Percentiles rank a stretch among this genome's conserved stretches.
These are phyloP conservation scores for Terfezia claveryi DNA, from an alignment of 495 filamentous ascomycete genomes.

Conservation along the genomic window DNA sequence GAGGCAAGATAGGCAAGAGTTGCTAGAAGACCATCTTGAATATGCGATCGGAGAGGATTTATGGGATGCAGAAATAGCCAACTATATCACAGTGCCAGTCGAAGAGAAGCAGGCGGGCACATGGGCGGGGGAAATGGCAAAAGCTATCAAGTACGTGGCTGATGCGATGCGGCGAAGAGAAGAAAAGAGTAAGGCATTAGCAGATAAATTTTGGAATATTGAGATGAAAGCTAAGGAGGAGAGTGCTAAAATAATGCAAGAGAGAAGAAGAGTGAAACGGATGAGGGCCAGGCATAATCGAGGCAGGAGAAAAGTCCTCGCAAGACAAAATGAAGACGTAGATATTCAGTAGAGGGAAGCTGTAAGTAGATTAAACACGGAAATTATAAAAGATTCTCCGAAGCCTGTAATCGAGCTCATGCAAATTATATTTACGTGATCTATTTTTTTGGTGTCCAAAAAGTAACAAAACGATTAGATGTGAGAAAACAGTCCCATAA, in stretches of 20 bases:
- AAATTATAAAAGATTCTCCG: no score
- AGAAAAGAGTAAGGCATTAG: not conserved
- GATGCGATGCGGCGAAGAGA: not conserved
- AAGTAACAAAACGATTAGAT: no score
- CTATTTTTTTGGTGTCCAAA: no score
- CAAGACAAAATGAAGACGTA: no score
- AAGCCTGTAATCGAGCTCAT: no score
- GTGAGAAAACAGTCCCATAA: no score
- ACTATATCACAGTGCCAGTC: constrained; percentile 1
- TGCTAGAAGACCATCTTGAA: constrained; percentile 5
- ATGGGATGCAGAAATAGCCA: constrained; percentile 4
- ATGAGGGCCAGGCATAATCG: not conserved
- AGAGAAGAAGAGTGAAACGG: not conserved
- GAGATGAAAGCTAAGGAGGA: not conserved
- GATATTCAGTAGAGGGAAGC: no score
- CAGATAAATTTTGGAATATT: constrained; percentile 1
- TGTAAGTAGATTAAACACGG: no score
- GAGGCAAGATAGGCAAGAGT: constrained; percentile 1
- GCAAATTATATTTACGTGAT: no score
- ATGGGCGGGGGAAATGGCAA: not conserved
- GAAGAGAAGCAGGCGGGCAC: not conserved
- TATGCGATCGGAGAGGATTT: constrained; percentile 12
- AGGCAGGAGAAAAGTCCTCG: no score
- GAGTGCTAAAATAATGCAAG: constrained; percentile 1
- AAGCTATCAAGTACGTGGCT: constrained; percentile 2